Evolutionary conservation across 108 stramenopile genomes (phyloP).

Genomic region (Fragilariopsis cylindrus): DNA sequence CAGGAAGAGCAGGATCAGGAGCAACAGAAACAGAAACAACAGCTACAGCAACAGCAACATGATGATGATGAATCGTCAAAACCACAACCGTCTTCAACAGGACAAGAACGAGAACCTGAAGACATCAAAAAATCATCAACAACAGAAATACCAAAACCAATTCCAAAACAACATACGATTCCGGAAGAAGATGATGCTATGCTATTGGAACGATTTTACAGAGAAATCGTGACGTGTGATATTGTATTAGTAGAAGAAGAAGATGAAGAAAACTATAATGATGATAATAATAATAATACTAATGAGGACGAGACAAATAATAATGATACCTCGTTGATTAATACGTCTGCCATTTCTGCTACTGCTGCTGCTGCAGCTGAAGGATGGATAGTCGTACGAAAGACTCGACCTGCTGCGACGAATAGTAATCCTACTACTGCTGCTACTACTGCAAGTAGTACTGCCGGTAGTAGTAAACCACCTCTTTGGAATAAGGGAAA

Average conservation of each 20-base stretch:
- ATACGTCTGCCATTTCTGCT: conserved; percentile 4
- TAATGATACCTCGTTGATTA: not conserved
- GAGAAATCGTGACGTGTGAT: conserved; percentile 69
- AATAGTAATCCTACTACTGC: conserved; percentile 1
- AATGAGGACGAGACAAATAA: not conserved
- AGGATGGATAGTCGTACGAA: conserved; percentile 40
- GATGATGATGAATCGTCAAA: no score
- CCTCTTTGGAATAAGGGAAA: conserved; percentile 36
- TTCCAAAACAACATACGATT: not conserved
- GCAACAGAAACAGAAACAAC: not conserved
- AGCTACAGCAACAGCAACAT: no score
- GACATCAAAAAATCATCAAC: not conserved
- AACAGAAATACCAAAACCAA: not conserved
- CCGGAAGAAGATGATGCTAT: conserved; percentile 47
- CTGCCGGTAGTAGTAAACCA: not conserved
- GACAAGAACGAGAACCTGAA: not conserved
- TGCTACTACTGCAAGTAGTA: not conserved
- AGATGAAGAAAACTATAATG: not conserved
- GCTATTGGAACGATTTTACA: conserved; percentile 64
- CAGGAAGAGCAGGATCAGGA: not conserved
- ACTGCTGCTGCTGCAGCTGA: conserved; percentile 19
- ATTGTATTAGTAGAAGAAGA: conserved; percentile 40
- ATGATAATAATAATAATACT: not conserved
- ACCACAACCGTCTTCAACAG: not conserved
- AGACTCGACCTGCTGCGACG: conserved; percentile 32